Evolutionary conservation across 768 basidiomycete genomes (phyloP).

Genomic region (Gymnopilus dilepis): DNA sequence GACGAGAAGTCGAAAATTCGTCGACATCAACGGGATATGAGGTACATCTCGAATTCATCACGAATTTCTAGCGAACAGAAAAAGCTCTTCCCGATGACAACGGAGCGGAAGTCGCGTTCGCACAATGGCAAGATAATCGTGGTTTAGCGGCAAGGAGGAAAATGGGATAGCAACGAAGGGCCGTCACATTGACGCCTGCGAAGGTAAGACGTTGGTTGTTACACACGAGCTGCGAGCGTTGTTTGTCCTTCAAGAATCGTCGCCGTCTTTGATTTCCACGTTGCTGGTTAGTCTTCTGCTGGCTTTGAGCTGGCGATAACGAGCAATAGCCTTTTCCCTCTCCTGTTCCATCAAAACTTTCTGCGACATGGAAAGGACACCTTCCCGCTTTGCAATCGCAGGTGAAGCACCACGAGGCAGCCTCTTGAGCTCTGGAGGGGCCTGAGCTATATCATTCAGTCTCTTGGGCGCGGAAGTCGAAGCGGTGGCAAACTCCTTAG

Average conservation of each 20-base stretch:
- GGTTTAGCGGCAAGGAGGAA: too few species aligned
- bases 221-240: too few species aligned
- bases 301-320: conserved; percentile 74
- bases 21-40: too few species aligned
- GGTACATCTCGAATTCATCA: too few species aligned
- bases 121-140: too few species aligned
- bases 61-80: too few species aligned
- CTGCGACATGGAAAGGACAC: conserved; percentile 75
- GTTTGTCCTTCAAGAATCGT: background rate
- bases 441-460: conserved; percentile 73
- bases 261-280: conserved; percentile 19
- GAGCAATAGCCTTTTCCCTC: conserved; percentile 68
- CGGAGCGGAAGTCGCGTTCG: too few species aligned
- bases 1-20: background rate
- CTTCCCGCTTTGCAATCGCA: conserved; percentile 33
- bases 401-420: conserved; percentile 51
- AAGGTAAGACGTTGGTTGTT: too few species aligned
- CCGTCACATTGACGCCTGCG: too few species aligned
- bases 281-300: conserved; percentile 35
- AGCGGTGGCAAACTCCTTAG: conserved; percentile 54
- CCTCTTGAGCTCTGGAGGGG: conserved; percentile 66
- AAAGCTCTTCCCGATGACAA: too few species aligned
- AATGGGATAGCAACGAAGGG: too few species aligned
- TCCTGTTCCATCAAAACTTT: conserved; percentile 79
- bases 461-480: conserved; percentile 65